phyloP scores from a whole-genome alignment of 306 rosid species.

The Cicer arietinum region DNA sequence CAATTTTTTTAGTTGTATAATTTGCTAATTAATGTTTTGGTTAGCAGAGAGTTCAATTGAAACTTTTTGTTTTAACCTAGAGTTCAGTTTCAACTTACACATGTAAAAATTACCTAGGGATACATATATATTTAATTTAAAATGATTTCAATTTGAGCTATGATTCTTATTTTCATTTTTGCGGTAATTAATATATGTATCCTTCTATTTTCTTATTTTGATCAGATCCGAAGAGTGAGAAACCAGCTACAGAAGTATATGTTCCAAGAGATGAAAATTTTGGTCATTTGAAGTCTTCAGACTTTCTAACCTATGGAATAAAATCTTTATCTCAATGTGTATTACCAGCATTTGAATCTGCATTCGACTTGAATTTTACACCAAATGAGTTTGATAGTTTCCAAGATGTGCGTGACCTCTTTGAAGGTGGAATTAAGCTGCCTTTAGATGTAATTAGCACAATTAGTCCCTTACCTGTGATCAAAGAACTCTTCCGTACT shows the following conservation, averaged over 20 bases:
- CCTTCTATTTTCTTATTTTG: neutral
- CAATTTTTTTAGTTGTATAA: too few species aligned
- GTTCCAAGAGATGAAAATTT: conserved; percentile 91
- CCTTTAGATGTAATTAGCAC: conserved; percentile 53
- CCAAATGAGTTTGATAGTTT: conserved; percentile 69
- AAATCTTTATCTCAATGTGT: conserved; percentile 65
- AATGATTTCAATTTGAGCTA: too few species aligned
- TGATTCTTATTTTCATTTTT: too few species aligned
- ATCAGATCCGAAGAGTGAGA: conserved; percentile 69
- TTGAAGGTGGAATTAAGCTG: conserved; percentile 66
- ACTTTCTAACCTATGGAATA: conserved; percentile 62
- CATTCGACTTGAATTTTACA: conserved; percentile 44
- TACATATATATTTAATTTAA: too few species aligned
- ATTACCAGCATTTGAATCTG: conserved; percentile 58
- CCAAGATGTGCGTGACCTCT: conserved; percentile 65
- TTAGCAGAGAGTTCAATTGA: too few species aligned
- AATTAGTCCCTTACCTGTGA: conserved; percentile 57
- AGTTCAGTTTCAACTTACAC: too few species aligned
- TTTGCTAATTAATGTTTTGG: too few species aligned
- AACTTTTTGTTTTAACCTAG: too few species aligned
- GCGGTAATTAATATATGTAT: neutral
- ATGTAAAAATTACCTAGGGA: too few species aligned
- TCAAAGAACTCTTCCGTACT: conserved; percentile 70
- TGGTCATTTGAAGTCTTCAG: conserved; percentile 75
- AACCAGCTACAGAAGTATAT: conserved; percentile 62